A percentile compares a stretch with the other conserved stretches of the same genome.
These are phyloP conservation scores for Kodamaea arcana DNA, from an alignment of 1,139 yeast species.

Conservation along the genomic window DNA sequence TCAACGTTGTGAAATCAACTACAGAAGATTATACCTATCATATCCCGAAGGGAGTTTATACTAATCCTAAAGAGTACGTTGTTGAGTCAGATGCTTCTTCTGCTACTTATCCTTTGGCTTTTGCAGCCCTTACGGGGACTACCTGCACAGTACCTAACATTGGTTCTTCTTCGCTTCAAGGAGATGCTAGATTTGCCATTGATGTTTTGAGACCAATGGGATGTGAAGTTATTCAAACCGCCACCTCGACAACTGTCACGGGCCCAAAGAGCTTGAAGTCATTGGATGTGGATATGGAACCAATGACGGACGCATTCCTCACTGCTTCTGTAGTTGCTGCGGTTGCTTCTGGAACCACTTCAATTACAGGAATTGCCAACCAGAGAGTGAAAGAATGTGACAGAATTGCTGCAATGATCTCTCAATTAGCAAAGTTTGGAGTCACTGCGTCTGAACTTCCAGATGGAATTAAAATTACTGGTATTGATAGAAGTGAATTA, in stretches of 20 bases:
- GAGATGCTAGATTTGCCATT: slow-evolving; percentile 94
- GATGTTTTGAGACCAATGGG: slow-evolving; percentile 96
- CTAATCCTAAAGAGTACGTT: slow-evolving; percentile 78
- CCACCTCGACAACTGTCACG: slow-evolving; percentile 81
- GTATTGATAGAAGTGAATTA: slow-evolving; percentile 48
- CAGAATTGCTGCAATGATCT: slow-evolving; percentile 91
- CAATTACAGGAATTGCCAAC: slow-evolving; percentile 93
- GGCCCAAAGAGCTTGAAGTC: slow-evolving; percentile 76
- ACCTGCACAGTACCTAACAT: slow-evolving; percentile 91
- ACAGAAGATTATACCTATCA: slow-evolving; percentile 80
- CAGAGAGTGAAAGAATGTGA: slow-evolving; percentile 98
- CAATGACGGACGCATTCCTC: slow-evolving; percentile 98
- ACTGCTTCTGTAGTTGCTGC: slow-evolving; percentile 98
- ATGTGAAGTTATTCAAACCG: slow-evolving; percentile 78
- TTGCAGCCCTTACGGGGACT: slow-evolving; percentile 96
- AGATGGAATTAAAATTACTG: slow-evolving; percentile 88
- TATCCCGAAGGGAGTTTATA: slow-evolving; percentile 79
- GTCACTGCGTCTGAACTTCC: slow-evolving; percentile 78
- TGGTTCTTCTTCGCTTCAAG: slow-evolving; percentile 89
- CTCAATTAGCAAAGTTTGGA: slow-evolving; percentile 85
- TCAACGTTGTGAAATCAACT: slow-evolving; percentile 65
- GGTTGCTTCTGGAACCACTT: slow-evolving; percentile 65
- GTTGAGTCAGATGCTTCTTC: slow-evolving; percentile 98
- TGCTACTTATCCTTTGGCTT: slow-evolving; percentile 95
- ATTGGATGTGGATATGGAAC: slow-evolving; percentile 92